Evolutionary conservation across 2,329 filamentous ascomycete species (phyloP), one percentile per base, ranked within the genome.

Genomic region (Aureobasidium vineae): DNA sequence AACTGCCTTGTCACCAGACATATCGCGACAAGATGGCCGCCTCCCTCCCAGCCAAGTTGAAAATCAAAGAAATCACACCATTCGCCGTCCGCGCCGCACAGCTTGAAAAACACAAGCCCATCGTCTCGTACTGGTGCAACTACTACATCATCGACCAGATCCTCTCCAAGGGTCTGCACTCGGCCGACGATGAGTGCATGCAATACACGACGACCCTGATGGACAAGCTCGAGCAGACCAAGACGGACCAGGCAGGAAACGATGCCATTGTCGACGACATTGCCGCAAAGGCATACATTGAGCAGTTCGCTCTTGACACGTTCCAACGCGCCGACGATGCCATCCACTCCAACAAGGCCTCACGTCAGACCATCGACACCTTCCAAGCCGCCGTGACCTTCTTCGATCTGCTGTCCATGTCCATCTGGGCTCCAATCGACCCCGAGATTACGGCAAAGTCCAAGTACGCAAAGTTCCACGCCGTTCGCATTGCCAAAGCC

Each of bases 401-500:
- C 77, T 88, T 98, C 73, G 92, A 97, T 71, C 83, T 98, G 5
- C 85, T 91, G 66, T 31, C n/a, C 64, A 66, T 66, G 64, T 88
- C 88, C 70, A 90, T 97, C 73, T 99, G 94, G 92, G 89, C 87
- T 6, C 79, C 85, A 0, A 80, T 88, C 13, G 91, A 96, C 40
- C 79, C 85, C 0, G 92, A 98, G 73, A 86, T 88, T 23, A 83
- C 87, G 45, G 86, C 92, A 65, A 98, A 97, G 82, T 92, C 94
- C 78, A 97, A 96, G 77, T 99, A 91, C 75, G 92, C 94, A 49
- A 99, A 98, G 78, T 99, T 91, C 84, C 96, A 98, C 76, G 93
- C 94, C 2, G 81, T 94, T 41, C 87, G 95, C 67, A 99, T 99
- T 74, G 83, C 90, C 19, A 97, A 91, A 78, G 95, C 95, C 13